Evolutionary conservation across 768 basidiomycete genomes (phyloP).

Genomic region (Dendrothele bispora): DNA sequence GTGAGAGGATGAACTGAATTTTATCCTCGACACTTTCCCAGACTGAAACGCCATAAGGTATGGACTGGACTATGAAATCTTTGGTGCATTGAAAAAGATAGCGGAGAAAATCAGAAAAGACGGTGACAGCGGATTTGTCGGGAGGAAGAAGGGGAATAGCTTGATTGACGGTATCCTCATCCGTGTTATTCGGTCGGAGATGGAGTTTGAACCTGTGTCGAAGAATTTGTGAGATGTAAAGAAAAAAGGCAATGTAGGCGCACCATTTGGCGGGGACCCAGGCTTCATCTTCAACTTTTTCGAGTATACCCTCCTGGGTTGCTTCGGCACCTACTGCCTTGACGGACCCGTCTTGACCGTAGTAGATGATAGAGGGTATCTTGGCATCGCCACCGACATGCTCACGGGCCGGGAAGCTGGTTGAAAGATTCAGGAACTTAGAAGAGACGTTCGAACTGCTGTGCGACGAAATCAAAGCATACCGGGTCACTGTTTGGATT

Average conservation of each 20-base stretch:
- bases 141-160: constrained; percentile 40
- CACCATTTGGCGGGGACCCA: constrained; percentile 50
- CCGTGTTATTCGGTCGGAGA: constrained; percentile 26
- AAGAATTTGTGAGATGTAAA: neutral
- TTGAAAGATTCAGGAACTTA: no score
- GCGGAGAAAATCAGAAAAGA: constrained; percentile 50
- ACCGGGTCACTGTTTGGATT: constrained; percentile 18
- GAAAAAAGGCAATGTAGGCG: constrained; percentile 14
- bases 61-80: constrained; percentile 46
- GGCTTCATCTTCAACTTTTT: constrained; percentile 39
- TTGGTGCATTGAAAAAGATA: constrained; percentile 47
- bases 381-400: constrained; percentile 46
- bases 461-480: no score
- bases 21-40: constrained; percentile 43
- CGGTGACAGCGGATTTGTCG: constrained; percentile 37
- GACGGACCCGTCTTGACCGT: constrained; percentile 38
- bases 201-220: constrained; percentile 42
- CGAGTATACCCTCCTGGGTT: constrained; percentile 30
- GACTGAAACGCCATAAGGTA: constrained; percentile 39
- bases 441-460: no score
- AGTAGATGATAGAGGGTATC: constrained; percentile 49
- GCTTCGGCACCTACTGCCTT: constrained; percentile 48
- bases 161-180: constrained; percentile 11
- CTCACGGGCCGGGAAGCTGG: constrained; percentile 47
- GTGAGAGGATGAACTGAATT: constrained; percentile 54